Base-by-base conservation (phyloP, 2,329 filamentous ascomycete species). In the Lojkania enalia region DNA sequence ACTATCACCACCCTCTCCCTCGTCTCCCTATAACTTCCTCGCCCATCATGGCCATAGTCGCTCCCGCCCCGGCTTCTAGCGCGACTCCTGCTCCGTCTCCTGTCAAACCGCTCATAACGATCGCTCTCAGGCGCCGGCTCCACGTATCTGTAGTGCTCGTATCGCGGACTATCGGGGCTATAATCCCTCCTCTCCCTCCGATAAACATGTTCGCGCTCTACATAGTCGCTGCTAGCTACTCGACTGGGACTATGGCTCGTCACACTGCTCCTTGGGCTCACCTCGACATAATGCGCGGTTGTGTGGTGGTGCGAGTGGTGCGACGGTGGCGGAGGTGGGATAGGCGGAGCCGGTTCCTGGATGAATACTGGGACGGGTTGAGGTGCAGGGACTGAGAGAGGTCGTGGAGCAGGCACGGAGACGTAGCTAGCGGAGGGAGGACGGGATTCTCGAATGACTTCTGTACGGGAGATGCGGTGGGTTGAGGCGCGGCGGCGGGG, bases 61-160 rank as follows among this genome's bases (percentile, higher is more conserved):
- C 66, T 48, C n/a, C n/a, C n/a, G 44, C 58, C 66, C 44, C 55
- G 48, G 36, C 67, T 69, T 46, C 55, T 48, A 15, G 16, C 33
- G 5, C 66, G 49, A 46, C 58, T 66, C 43, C 55, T 49, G 38
- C 67, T 69, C 49, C 56, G 47, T 18, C 56, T 59, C 43, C 64
- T 58, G 14, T 56, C 54, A 33, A 60, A 56, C 39, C 59, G 50
- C 41, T 59, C 54, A 33, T 55, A 62, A n/a, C 58, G 48, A 40
- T 62, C 62, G 36, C 50, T 63, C 50, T 61, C 63, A 41, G 60
- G 53, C 36, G 66, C 63, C 32, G 67, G 63, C 54, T 76, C 71
- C 5, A 77, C 70, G 51, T 77, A 77, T 31, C 74, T 61, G 49
- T 71, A 77, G 27, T 71, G 72, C 49, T 76, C 74, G 52, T 74